These are phyloP conservation scores for Suaeda aralocaspica DNA, from an alignment of 148 eudicot species.

Conservation along the genomic window DNA sequence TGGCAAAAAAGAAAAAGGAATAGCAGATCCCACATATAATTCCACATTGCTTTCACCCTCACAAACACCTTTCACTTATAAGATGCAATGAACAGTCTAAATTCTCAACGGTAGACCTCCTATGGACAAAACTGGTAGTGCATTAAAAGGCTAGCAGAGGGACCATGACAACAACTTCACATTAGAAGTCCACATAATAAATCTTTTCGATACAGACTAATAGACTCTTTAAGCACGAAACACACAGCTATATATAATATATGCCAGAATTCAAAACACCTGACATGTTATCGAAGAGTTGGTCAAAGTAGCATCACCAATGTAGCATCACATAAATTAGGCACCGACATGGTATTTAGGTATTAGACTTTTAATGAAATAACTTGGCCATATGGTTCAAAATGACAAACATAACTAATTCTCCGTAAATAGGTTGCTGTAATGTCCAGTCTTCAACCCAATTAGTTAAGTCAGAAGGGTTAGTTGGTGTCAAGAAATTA, in stretches of 20 bases:
- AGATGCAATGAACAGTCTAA: not conserved
- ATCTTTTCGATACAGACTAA: no score
- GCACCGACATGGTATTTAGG: not conserved
- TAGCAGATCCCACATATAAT: not conserved
- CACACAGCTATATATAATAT: not conserved
- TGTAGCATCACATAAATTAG: not conserved
- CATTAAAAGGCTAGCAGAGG: no score
- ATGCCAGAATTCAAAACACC: no score
- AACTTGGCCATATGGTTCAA: not conserved
- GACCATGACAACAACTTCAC: no score
- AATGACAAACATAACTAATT: not conserved
- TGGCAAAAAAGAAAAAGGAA: no score
- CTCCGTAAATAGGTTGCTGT: not conserved
- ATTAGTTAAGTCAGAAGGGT: not conserved
- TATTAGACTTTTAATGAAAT: not conserved
- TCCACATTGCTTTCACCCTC: not conserved
- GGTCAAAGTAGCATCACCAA: not conserved
- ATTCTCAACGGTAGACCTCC: not conserved
- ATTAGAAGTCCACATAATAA: no score
- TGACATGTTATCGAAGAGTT: no score
- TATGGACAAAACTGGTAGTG: no score
- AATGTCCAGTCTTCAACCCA: not conserved
- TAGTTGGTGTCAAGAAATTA: not conserved
- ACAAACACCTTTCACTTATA: not conserved
- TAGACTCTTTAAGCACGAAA: not conserved